phyloP scores from a whole-genome alignment of 306 rosid genomes.

The peach (Prunus persica) region DNA sequence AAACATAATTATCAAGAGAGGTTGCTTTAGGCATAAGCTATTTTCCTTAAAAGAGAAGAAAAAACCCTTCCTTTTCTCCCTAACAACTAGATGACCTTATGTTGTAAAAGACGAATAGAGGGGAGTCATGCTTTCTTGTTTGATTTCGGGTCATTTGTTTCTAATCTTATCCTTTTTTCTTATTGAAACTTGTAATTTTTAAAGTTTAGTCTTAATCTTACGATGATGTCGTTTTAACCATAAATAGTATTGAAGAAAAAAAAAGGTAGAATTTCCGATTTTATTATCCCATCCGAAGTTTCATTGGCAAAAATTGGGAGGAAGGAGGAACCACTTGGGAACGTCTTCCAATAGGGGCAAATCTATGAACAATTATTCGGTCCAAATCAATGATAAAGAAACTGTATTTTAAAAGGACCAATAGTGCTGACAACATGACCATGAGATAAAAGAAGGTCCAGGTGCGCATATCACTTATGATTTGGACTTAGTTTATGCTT shows the following conservation, averaged over 20 bases:
- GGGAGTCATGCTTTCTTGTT: neutral
- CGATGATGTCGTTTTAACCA: too few relatives aligned
- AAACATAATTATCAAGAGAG: neutral
- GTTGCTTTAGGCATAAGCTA: neutral
- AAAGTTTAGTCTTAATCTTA: neutral
- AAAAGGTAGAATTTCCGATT: neutral
- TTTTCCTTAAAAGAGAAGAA: neutral
- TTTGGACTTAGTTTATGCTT: constrained; percentile 23
- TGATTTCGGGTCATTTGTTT: too few relatives aligned
- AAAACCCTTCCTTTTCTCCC: neutral
- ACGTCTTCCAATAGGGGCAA: neutral
- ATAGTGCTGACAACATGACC: constrained; percentile 27
- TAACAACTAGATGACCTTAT: neutral
- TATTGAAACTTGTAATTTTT: too few relatives aligned
- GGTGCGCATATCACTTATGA: constrained; percentile 18
- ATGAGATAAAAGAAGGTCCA: constrained; percentile 17
- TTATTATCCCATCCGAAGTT: neutral
- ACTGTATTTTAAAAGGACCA: neutral
- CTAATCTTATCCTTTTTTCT: neutral
- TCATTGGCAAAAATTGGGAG: constrained; percentile 17
- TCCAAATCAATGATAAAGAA: constrained; percentile 16
- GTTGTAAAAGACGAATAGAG: neutral
- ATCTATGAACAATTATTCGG: constrained; percentile 8
- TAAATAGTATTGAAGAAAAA: neutral
- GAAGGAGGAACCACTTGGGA: neutral